Percentiles rank a stretch among this genome's conserved stretches.
Conservation (phyloP, 352 stramenopile species). For the Pythium grandisporangium region DNA sequence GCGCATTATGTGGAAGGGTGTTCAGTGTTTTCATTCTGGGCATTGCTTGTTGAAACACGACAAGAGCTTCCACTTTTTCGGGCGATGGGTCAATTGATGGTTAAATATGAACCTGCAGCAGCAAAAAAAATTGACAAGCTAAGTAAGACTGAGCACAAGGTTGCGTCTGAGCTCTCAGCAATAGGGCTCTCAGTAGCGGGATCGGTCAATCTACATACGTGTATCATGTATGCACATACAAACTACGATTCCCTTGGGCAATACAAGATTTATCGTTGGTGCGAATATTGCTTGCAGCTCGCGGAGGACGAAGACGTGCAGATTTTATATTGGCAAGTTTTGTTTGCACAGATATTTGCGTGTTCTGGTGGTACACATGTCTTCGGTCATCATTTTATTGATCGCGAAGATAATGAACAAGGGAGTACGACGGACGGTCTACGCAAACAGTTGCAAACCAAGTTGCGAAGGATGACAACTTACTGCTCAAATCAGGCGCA, state of each 20-base stretch:
- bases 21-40: slow-evolving; percentile 56
- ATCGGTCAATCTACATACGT: slow-evolving; percentile 5
- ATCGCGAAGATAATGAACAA: slow-evolving; percentile 13
- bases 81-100: slow-evolving; percentile 51
- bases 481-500: slow-evolving; percentile 22
- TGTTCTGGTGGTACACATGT: slow-evolving; percentile 16
- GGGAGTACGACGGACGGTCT: slow-evolving; percentile 12
- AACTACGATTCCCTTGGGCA: slow-evolving; percentile 11
- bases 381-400: slow-evolving; percentile 23
- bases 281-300: slow-evolving; percentile 15
- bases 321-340: slow-evolving; percentile 30
- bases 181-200: slow-evolving; percentile 7
- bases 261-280: slow-evolving; percentile 23
- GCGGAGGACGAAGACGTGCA: slow-evolving; percentile 16
- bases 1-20: slow-evolving; percentile 60
- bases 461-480: slow-evolving; percentile 18
- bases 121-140: slow-evolving; percentile 80
- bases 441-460: slow-evolving; percentile 16
- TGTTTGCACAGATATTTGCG: slow-evolving; percentile 29
- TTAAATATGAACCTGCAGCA: slow-evolving; percentile 66
- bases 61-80: slow-evolving; percentile 66
- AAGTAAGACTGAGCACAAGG: slow-evolving; percentile 47
- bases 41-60: slow-evolving; percentile 59
- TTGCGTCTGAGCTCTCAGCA: slow-evolving; percentile 28
- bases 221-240: slow-evolving; percentile 11